Evolutionary conservation across 2,329 filamentous ascomycete species (phyloP).

Genomic region (Curvularia spicifera): DNA sequence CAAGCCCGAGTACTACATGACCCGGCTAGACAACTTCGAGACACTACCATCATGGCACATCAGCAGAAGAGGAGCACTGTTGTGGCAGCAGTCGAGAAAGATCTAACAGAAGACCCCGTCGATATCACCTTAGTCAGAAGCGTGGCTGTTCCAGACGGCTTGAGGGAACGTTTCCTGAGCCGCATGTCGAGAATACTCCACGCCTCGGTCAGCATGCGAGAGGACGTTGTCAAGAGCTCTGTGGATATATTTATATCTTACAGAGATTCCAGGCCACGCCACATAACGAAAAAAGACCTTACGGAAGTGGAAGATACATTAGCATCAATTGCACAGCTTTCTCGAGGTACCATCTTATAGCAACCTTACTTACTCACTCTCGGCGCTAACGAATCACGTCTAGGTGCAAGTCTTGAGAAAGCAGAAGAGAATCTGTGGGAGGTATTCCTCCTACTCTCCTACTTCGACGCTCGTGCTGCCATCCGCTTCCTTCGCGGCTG

Average conservation of each 20-base stretch:
- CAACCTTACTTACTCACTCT: background rate
- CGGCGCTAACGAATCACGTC: background rate
- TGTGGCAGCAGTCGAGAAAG: background rate
- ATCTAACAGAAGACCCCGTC: background rate
- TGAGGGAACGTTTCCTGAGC: background rate
- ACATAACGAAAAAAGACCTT: background rate
- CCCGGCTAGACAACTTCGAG: background rate
- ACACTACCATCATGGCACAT: no score
- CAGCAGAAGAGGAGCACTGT: background rate
- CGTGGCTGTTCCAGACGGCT: background rate
- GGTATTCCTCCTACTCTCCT: background rate
- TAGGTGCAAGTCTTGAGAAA: background rate
- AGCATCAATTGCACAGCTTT: background rate
- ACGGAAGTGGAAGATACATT: background rate
- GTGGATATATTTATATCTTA: background rate
- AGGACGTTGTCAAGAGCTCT: background rate
- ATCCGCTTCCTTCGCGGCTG: background rate
- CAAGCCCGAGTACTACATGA: background rate
- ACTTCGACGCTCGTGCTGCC: background rate
- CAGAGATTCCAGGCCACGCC: background rate
- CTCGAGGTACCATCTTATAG: background rate
- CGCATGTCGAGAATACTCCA: background rate
- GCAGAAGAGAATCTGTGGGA: slow-evolving; percentile 6
- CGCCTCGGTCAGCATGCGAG: background rate
- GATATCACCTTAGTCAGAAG: no score